These are phyloP conservation scores for Dryas octopetala DNA, from an alignment of 306 rosid species.

Conservation along the genomic window DNA sequence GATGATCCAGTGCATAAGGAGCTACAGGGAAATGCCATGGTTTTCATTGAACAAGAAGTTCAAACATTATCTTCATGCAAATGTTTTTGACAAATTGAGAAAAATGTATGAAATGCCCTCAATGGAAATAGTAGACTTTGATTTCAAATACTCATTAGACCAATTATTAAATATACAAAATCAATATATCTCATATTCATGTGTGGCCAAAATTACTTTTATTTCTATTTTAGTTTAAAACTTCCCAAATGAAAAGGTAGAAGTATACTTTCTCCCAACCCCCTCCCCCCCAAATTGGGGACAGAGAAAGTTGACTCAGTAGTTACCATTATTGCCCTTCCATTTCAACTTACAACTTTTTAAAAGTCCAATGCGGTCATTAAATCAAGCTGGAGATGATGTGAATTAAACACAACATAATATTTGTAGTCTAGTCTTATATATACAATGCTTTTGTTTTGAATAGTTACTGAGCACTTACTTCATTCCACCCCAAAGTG, in stretches of 20 bases:
- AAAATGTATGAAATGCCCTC: not conserved
- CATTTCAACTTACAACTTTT: too few relatives aligned
- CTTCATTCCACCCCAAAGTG: constrained; percentile 95
- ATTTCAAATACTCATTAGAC: not conserved
- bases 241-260: too few relatives aligned
- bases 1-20: constrained; percentile 1
- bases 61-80: not conserved
- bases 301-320: too few relatives aligned
- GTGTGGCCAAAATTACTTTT: too few relatives aligned
- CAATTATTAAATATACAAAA: not conserved
- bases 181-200: too few relatives aligned
- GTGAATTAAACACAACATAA: constrained; percentile 6
- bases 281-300: too few relatives aligned
- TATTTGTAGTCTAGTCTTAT: not conserved
- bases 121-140: not conserved
- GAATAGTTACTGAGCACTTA: constrained; percentile 43
- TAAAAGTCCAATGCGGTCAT: not conserved
- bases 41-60: not conserved
- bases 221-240: too few relatives aligned
- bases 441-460: constrained; percentile 12
- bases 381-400: not conserved
- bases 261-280: too few relatives aligned
- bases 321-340: too few relatives aligned
- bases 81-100: not conserved
- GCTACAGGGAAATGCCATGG: not conserved